Conservation (phyloP, 169 alveolate genomes). For the Cryptosporidium ryanae region DNA sequence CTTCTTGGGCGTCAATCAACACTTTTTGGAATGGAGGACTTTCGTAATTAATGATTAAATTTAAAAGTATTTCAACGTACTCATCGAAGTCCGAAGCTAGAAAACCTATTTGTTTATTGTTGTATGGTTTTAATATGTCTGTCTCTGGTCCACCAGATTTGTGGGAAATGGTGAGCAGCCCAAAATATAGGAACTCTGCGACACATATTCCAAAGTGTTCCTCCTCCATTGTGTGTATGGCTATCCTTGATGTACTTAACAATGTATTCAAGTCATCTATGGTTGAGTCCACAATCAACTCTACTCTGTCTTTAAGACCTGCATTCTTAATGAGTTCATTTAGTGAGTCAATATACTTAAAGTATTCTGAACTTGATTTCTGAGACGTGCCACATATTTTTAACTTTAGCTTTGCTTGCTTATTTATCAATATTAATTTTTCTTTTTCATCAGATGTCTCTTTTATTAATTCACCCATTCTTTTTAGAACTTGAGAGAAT, state of each 20-base stretch:
- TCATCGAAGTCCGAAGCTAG: constrained; percentile 84
- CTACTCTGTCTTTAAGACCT: constrained; percentile 76
- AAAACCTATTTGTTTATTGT: constrained; percentile 82
- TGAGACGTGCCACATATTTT: constrained; percentile 68
- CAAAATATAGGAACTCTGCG: constrained; percentile 92
- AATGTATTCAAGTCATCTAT: constrained; percentile 74
- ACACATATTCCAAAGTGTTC: constrained; percentile 93
- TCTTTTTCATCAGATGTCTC: constrained; percentile 82
- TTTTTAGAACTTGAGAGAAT: constrained; percentile 77
- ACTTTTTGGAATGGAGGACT: constrained; percentile 4
- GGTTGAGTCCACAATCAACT: constrained; percentile 78
- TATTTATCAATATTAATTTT: constrained; percentile 78
- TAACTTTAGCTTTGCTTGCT: constrained; percentile 31
- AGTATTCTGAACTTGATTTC: constrained; percentile 52
- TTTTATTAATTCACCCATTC: constrained; percentile 63
- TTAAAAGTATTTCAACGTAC: constrained; percentile 76
- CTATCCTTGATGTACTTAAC: constrained; percentile 83
- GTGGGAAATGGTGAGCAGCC: constrained; percentile 89
- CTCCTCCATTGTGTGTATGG: constrained; percentile 91
- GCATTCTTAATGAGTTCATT: constrained; percentile 58
- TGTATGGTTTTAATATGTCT: constrained; percentile 83
- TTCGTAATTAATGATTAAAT: constrained; percentile 29
- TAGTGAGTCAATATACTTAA: constrained; percentile 68
- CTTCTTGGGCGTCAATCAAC: constrained; percentile 11
- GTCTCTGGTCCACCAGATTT: constrained; percentile 91